Evolutionary conservation across 495 filamentous ascomycete species (phyloP), one percentile per base, ranked within the genome.

Genomic region (Chlorociboria aeruginascens): DNA sequence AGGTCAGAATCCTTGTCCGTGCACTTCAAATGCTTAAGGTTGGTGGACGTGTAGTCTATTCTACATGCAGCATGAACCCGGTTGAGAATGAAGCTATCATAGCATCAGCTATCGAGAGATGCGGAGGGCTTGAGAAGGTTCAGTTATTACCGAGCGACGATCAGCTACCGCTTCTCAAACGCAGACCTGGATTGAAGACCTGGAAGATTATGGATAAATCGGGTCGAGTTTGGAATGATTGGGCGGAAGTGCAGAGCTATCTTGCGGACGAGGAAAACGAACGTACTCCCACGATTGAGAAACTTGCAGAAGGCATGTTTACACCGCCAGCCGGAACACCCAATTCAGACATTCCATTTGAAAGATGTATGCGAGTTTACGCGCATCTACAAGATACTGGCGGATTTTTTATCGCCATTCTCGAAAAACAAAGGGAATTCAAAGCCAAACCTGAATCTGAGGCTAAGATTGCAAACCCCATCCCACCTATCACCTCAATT

Each of bases 51-150:
- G 82, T 96, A 8, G 89, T 97, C 28, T 98, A 97, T 67, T 96
- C 89, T 7, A 97, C 92, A 12, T 98, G 92, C 70, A 93, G 86
- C 63, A 84, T 98, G 83, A 98, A 96, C 64, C 90, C 92, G 0
- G 73, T 97, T 17, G 92, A 98, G 63, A 94, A 98, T 59, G 92
- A 98, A 68, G 84, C 93, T n/a, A 88, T 97, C 16, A 66, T 98
- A 48, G 73, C 84, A 2, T 70, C 67, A 42, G 90, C 93, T 3
- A 94, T 97, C 55, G 84, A 88, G 50, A 77, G 89, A 36, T 97
- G 89, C 57, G 92, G 92, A 50, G 92, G 92, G 8, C 60, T 77
- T 2, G 73, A 76, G 20, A 93, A 90, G 56, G 83, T 97, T 32
- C 69, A 78, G 41, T 79, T 99, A 38, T 59, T 97, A 39, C 86